Percentiles rank a stretch among this genome's conserved stretches.
phyloP scores from a whole-genome alignment of 192 early-diverging fungal genomes.

The Paraglomus occultum region DNA sequence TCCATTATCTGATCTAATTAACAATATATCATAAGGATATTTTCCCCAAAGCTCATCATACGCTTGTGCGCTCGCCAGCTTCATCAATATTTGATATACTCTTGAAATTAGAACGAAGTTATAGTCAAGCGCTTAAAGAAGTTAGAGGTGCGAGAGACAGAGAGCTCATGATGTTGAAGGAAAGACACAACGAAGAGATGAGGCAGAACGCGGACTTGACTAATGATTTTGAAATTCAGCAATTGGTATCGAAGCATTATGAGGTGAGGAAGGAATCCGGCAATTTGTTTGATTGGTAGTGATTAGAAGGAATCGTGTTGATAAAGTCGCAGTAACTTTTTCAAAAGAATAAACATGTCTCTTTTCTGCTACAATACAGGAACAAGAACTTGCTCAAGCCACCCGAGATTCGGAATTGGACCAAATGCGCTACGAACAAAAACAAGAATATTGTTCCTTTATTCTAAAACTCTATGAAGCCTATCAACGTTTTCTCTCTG shows the following conservation, averaged over 20 bases:
- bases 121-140: slow-evolving; percentile 46
- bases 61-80: slow-evolving; percentile 56
- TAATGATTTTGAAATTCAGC: not conserved
- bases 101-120: slow-evolving; percentile 54
- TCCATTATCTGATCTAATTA: not conserved
- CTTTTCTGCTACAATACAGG: slow-evolving; percentile 21
- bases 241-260: not conserved
- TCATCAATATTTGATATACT: slow-evolving; percentile 55
- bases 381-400: slow-evolving; percentile 49
- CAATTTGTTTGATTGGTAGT: not conserved
- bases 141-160: slow-evolving; percentile 35
- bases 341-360: not conserved
- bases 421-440: slow-evolving; percentile 46
- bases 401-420: slow-evolving; percentile 52
- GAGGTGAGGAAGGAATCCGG: not conserved
- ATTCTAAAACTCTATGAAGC: slow-evolving; percentile 47
- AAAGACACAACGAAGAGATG: slow-evolving; percentile 29
- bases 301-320: not conserved
- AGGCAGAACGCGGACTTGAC: not conserved
- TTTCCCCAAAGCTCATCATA: slow-evolving; percentile 57
- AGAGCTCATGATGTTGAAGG: slow-evolving; percentile 5
- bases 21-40: slow-evolving; percentile 40
- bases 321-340: not conserved
- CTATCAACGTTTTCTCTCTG: slow-evolving; percentile 1
- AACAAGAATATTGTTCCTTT: slow-evolving; percentile 56